Evolutionary conservation across 768 basidiomycete species (phyloP).

Genomic region (Boletellus emodensis): DNA sequence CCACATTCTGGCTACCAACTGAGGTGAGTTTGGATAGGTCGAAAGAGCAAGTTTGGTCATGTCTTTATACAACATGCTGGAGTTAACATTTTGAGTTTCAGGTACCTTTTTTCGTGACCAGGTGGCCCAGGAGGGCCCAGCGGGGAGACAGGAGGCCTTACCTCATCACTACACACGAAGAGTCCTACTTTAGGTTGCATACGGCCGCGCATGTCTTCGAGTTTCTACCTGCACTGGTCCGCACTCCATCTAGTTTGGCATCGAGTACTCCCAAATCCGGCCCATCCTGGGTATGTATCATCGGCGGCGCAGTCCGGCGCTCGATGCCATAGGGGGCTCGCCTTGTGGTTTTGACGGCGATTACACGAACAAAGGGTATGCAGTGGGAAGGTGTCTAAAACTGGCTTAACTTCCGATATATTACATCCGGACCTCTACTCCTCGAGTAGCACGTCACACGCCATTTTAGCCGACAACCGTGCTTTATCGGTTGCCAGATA

Average conservation of each 20-base stretch:
- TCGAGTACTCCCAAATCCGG: background rate
- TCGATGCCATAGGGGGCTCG: too few species aligned
- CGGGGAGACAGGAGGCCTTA: background rate
- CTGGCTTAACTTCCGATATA: background rate
- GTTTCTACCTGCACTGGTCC: background rate
- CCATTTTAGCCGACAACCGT: background rate
- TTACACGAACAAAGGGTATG: background rate
- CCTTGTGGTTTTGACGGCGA: too few species aligned
- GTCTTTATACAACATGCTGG: background rate
- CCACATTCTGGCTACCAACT: background rate
- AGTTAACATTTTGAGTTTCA: background rate
- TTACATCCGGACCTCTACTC: background rate
- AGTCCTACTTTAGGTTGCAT: background rate
- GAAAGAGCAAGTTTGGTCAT: background rate
- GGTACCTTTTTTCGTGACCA: background rate
- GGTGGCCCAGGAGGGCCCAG: background rate
- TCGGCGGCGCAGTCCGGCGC: background rate
- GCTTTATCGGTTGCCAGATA: background rate
- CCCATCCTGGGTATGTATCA: background rate
- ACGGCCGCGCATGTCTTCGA: background rate
- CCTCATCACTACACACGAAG: background rate
- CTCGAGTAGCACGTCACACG: background rate
- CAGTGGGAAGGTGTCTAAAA: background rate
- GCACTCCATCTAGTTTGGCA: background rate
- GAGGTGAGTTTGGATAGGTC: background rate